Evolutionary conservation across 129 eudicot genomes (phyloP), one percentile per base, ranked within the genome.

Genomic region (Logfia minima): DNA sequence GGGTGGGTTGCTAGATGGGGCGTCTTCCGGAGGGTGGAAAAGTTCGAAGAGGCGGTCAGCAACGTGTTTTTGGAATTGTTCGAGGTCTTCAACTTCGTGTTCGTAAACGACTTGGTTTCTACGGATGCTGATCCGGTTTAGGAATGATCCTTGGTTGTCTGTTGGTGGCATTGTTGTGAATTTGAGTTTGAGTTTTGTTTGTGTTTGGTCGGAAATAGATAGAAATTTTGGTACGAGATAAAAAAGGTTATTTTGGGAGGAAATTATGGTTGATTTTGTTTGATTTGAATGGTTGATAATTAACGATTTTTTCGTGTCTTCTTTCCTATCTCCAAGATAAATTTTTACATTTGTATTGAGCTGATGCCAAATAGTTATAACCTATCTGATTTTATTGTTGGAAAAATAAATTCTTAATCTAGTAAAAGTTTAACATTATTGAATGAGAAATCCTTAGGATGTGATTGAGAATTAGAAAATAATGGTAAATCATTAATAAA

Each of bases 121-220:
- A 17, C 97, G 99, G 85, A 91, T 89, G 85, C 99, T 94, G n/a
- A 88, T 90, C 59, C 90, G 88, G 76, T 89, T 91, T 13, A 93
- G 90, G 84, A 93, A 93, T 5, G 95, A 90, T 32, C 88, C 80
- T 70, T 88, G 93, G 37, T 87, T 84, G 55, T 91, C 97, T 8
- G 92, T 84, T 4, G 86, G 77, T 77, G 85, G 87, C 96, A 86
- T 91, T 85, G 53, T 79, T 80, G 76, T 61, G 9, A 51, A 6
- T 18, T 59, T 1, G 1, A 24, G 21, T 21, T 1, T 8, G 24
- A 5, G 32, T 6, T 59, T 29, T 18, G 32, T 6, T 59, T 29
- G 18, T 10, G 39, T 28, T 28, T 62, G 68, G 9, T 55, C 9
- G 61, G 61, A 58, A 21, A 21, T 5, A 58, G 11, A 16, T 53